These are phyloP conservation scores for Ambrosiella beaveri DNA, from an alignment of 2,329 filamentous ascomycete genomes.

Conservation along the genomic window DNA sequence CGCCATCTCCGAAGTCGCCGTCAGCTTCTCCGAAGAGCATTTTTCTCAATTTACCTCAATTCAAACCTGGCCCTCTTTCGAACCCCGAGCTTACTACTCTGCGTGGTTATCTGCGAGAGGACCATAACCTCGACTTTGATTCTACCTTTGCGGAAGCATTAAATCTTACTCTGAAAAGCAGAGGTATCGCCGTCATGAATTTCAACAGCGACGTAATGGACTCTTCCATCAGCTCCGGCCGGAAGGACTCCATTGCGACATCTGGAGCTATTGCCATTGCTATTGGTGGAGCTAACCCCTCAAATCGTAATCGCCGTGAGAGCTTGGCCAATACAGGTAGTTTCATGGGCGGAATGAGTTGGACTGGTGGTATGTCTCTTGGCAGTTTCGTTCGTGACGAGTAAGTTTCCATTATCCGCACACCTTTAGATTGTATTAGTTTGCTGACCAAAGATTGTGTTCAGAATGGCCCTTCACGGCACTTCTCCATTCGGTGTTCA, in stretches of 20 bases:
- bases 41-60: too few species aligned
- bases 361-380: conserved; percentile 76
- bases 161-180: too few species aligned
- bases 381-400: conserved; percentile 96
- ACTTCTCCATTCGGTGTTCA: conserved; percentile 74
- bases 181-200: conserved; percentile 27
- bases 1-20: too few species aligned
- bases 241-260: conserved; percentile 50
- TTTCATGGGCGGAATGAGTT: conserved; percentile 74
- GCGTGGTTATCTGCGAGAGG: too few species aligned
- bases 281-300: conserved; percentile 44
- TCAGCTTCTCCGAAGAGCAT: too few species aligned
- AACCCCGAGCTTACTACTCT: too few species aligned
- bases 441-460: not conserved
- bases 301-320: conserved; percentile 41
- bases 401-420: conserved; percentile 39
- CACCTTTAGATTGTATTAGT: conserved; percentile 13
- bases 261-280: conserved; percentile 49
- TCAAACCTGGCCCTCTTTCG: too few species aligned
- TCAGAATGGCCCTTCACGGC: conserved; percentile 83
- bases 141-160: too few species aligned
- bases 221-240: conserved; percentile 35
- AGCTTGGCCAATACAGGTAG: conserved; percentile 38
- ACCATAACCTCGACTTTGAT: too few species aligned
- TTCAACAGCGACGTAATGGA: conserved; percentile 38